phyloP scores from a whole-genome alignment of 768 basidiomycete genomes.

The Boletus insuetus region DNA sequence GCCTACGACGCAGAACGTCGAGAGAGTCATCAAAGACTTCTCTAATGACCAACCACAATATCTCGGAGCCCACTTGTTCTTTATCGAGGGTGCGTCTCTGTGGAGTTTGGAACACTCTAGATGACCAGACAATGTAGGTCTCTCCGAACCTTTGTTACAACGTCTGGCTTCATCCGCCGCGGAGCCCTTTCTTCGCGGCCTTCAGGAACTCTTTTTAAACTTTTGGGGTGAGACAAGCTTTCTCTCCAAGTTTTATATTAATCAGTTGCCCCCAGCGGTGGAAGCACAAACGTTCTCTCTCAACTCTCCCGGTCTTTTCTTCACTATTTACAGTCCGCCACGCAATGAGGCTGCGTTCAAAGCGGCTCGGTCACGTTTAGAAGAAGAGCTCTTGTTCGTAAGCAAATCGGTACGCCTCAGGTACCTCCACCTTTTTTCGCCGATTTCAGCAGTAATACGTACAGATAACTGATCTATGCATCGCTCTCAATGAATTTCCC shows the following conservation, averaged over 20 bases:
- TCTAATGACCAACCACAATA: constrained; percentile 63
- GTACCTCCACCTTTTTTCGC: neutral
- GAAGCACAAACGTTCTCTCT: constrained; percentile 87
- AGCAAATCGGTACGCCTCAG: constrained; percentile 55
- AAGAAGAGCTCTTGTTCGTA: constrained; percentile 80
- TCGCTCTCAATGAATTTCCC: constrained; percentile 88
- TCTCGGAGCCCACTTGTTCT: constrained; percentile 86
- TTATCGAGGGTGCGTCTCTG: constrained; percentile 72
- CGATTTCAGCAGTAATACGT: constrained; percentile 1
- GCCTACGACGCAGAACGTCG: constrained; percentile 92
- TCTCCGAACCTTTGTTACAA: constrained; percentile 76
- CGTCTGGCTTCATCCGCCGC: constrained; percentile 73
- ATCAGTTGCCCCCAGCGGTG: constrained; percentile 48
- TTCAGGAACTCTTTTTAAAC: constrained; percentile 90
- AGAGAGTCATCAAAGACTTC: constrained; percentile 88
- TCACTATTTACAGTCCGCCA: constrained; percentile 85
- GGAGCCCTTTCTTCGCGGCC: constrained; percentile 67
- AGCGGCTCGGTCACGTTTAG: constrained; percentile 68
- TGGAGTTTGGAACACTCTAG: neutral
- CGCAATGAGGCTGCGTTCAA: constrained; percentile 65
- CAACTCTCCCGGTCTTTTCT: constrained; percentile 77
- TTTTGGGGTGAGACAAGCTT: constrained; percentile 74
- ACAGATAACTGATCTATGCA: constrained; percentile 86
- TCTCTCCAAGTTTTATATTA: constrained; percentile 4
- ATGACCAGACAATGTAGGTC: constrained; percentile 44